Conservation (phyloP, 768 basidiomycete species). For the Postia placenta region DNA sequence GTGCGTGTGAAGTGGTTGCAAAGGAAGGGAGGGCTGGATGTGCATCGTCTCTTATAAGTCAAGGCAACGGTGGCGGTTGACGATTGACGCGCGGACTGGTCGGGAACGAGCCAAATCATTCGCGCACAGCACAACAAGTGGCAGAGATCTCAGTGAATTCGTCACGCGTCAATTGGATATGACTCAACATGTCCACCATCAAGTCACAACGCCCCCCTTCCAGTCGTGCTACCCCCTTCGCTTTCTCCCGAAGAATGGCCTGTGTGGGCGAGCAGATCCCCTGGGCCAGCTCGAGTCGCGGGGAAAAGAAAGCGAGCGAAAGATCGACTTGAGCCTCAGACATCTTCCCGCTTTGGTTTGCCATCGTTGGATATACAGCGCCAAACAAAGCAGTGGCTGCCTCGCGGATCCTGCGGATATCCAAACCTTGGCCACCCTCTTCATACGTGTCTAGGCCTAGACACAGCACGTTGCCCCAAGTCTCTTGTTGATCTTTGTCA, state of each 20-base stretch:
- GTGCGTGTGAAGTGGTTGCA: neutral
- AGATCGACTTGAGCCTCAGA: too few species aligned
- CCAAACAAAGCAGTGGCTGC: too few species aligned
- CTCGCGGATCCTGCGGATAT: too few species aligned
- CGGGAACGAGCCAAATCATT: neutral
- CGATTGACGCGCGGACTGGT: neutral
- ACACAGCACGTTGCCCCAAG: neutral
- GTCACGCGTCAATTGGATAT: neutral
- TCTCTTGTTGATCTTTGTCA: neutral
- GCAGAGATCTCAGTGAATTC: neutral
- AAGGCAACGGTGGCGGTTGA: neutral
- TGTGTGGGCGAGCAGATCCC: neutral
- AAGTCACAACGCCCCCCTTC: neutral
- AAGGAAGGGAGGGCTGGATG: neutral
- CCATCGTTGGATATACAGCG: too few species aligned
- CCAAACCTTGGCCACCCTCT: too few species aligned
- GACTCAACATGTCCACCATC: neutral
- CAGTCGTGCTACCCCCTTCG: neutral
- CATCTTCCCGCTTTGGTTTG: too few species aligned
- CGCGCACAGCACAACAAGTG: slow-evolving; percentile 1
- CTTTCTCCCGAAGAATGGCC: neutral
- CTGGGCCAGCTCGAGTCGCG: neutral
- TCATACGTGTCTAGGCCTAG: neutral
- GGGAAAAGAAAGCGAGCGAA: neutral
- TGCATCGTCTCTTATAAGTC: neutral